phyloP scores from a whole-genome alignment of 202 grass and related monocot species.

The Schoenoplectus triqueter region DNA sequence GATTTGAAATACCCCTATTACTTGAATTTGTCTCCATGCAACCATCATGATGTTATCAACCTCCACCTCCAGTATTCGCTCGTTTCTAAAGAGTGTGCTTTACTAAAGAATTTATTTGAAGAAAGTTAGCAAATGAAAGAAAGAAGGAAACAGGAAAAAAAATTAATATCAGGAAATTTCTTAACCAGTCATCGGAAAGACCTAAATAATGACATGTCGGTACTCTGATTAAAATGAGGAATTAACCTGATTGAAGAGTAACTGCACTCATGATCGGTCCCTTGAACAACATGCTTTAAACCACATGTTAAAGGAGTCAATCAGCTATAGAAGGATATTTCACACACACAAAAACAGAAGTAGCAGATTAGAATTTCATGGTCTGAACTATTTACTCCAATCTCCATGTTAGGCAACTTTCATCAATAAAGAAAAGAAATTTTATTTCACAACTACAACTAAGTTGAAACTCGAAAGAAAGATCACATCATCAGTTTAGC shows the following conservation, averaged over 20 bases:
- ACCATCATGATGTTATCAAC: background rate
- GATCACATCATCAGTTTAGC: slow-evolving; percentile 27
- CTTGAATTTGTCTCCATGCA: background rate
- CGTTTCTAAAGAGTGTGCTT: background rate
- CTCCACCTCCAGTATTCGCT: background rate
- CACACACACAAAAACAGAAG: background rate
- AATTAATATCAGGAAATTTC: background rate
- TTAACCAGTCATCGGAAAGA: background rate
- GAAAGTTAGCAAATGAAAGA: background rate
- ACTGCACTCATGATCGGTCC: background rate
- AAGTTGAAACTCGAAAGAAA: slow-evolving; percentile 17
- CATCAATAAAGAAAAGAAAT: background rate
- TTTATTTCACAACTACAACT: slow-evolving; percentile 34
- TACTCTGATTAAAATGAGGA: background rate
- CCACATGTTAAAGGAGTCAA: background rate
- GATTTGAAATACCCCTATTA: background rate
- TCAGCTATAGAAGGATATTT: background rate
- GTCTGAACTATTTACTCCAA: background rate
- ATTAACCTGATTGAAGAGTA: background rate
- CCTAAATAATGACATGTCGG: background rate
- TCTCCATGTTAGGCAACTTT: background rate
- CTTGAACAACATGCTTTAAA: background rate
- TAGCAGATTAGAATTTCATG: background rate
- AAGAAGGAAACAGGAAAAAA: too few species aligned
- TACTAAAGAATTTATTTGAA: background rate